Base-by-base conservation (phyloP, 2,329 filamentous ascomycete genomes). In the Corniculantispora saksenae region DNA sequence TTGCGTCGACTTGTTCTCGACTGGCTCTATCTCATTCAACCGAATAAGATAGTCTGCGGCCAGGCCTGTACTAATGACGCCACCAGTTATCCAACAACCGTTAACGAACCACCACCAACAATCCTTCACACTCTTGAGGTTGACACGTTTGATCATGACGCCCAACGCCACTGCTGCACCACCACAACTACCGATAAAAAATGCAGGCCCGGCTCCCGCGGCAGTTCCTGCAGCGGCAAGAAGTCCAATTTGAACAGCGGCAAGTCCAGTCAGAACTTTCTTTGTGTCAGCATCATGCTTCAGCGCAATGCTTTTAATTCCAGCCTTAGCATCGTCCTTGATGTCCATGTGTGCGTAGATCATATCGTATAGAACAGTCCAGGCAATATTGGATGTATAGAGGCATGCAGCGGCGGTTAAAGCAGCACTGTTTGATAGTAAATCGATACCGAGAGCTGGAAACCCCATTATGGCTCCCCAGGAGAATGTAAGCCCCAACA, bases 261-360 rank as follows among this genome's bases (percentile, higher is more conserved):
- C 91, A 40, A 95, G 79, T 0, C 89, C 90, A 1, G 86, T 85
- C 65, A 97, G 78, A 10, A 96, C 88, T 61, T 87, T 80, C 77
- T 95, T 96, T 1, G 92, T 94, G 67, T 93, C 84, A 6, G 85
- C 83, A 67, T 91, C 89, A 70, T 96, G 92, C 74, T 90, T 90
- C 47, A 96, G 81, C 1, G 91, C 93, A 70, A 96, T 95, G 72
- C 89, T 92, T 81, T 94, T 96, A 79, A 97, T 95, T 10, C 93
- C 93, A 0, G 90, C 92, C 76, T 93, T 93, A 67, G 83, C 88
- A 73, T 97, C 93, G 71, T 97, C 92, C 72, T 89, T 89, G 75
- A 94, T 90, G 72, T 97, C 93, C 89, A 95, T 94, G 75, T 96
- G 93, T 17, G 93, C 93, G 76, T 97, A 97, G 38, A 97, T 93